phyloP scores from a whole-genome alignment of 371 early-diverging fungal species.

The Funneliformis caledonium region DNA sequence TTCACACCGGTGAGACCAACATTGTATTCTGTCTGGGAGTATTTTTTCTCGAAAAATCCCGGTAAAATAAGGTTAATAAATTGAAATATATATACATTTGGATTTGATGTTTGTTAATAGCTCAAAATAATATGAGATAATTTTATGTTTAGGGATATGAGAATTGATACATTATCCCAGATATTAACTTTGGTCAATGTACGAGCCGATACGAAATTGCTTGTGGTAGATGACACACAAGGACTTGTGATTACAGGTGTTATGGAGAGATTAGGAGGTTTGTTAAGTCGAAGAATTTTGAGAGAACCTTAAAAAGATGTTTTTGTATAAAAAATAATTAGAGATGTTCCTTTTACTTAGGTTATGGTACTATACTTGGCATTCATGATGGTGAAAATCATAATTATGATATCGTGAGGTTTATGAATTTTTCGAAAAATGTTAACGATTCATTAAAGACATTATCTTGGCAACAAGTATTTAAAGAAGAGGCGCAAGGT shows the following conservation, averaged over 20 bases:
- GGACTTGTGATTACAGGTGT: conserved; percentile 83
- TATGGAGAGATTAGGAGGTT: conserved; percentile 84
- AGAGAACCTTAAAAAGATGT: neutral
- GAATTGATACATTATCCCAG: conserved; percentile 93
- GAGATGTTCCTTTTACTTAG: conserved; percentile 27
- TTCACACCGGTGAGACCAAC: conserved; percentile 86
- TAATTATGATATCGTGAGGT: conserved; percentile 77
- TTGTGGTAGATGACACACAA: conserved; percentile 90
- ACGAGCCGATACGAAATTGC: conserved; percentile 64
- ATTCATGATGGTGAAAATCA: conserved; percentile 78
- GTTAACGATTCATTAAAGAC: conserved; percentile 61
- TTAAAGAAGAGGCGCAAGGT: conserved; percentile 61
- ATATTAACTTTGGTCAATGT: conserved; percentile 83
- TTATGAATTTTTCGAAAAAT: conserved; percentile 75
- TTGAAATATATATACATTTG: neutral
- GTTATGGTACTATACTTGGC: conserved; percentile 64
- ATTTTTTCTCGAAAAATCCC: conserved; percentile 79
- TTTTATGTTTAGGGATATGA: conserved; percentile 63
- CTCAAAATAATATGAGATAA: neutral
- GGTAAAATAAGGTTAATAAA: conserved; percentile 71
- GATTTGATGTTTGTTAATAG: neutral
- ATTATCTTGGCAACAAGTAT: conserved; percentile 70
- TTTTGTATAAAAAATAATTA: conserved; percentile 28
- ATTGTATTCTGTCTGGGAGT: conserved; percentile 75
- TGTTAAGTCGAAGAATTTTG: neutral